phyloP scores from a whole-genome alignment of 2,329 filamentous ascomycete genomes.

The Lachnellula arida region DNA sequence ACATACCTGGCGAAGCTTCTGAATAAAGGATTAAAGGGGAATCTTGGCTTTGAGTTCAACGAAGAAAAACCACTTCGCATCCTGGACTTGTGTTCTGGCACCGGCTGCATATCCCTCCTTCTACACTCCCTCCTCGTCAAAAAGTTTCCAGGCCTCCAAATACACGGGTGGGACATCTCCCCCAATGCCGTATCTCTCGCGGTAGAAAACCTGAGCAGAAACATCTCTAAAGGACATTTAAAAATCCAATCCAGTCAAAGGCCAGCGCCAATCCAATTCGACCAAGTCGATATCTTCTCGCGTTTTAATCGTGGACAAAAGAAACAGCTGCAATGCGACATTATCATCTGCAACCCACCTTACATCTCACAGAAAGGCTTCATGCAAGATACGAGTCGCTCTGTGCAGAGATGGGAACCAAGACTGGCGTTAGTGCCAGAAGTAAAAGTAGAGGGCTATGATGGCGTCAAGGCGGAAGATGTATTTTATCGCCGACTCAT shows the following conservation, averaged over 20 bases:
- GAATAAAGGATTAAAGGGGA: background rate
- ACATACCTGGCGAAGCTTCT: slow-evolving; percentile 43
- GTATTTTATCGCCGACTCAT: slow-evolving; percentile 67
- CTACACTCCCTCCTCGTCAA: slow-evolving; percentile 57
- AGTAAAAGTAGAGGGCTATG: background rate
- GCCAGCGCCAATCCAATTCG: slow-evolving; percentile 14
- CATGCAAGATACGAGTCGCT: slow-evolving; percentile 58
- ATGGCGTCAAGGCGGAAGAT: slow-evolving; percentile 29
- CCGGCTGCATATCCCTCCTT: slow-evolving; percentile 81
- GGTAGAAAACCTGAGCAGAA: slow-evolving; percentile 54
- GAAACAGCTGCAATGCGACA: slow-evolving; percentile 21
- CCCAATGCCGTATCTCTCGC: slow-evolving; percentile 60
- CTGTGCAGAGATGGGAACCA: slow-evolving; percentile 80
- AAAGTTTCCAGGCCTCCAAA: slow-evolving; percentile 43
- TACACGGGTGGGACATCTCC: slow-evolving; percentile 74
- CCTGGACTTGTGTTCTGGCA: slow-evolving; percentile 85
- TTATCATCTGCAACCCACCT: slow-evolving; percentile 85
- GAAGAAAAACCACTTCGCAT: slow-evolving; percentile 46
- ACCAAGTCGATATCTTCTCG: slow-evolving; percentile 41
- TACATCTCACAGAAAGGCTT: slow-evolving; percentile 71
- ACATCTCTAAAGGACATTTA: slow-evolving; percentile 34
- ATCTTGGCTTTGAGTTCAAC: background rate
- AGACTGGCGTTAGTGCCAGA: slow-evolving; percentile 65
- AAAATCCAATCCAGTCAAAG: slow-evolving; percentile 8
- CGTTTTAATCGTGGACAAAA: slow-evolving; percentile 23